These are phyloP conservation scores for Leccinum solheimii DNA, from an alignment of 1,284 basidiomycete species.

Conservation along the genomic window DNA sequence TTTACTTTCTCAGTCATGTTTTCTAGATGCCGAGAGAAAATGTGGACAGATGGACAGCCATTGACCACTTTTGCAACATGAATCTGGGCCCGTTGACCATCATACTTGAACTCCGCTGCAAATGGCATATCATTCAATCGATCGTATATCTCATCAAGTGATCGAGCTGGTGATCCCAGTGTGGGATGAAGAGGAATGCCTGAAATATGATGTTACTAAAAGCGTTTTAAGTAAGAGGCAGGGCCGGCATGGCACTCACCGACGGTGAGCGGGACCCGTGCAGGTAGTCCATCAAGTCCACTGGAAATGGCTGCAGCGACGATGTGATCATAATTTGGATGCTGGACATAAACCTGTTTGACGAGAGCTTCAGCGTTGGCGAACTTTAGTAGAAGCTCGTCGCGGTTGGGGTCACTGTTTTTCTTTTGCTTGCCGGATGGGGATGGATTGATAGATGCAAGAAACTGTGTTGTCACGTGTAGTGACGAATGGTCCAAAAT, in stretches of 20 bases:
- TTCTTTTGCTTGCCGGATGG: conserved; percentile 46
- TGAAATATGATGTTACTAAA: conserved; percentile 31
- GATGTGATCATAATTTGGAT: conserved; percentile 87
- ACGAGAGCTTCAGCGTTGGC: conserved; percentile 63
- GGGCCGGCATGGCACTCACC: conserved; percentile 51
- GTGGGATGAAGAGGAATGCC: conserved; percentile 72
- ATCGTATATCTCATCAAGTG: conserved; percentile 80
- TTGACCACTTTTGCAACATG: conserved; percentile 58
- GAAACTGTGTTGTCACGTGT: conserved; percentile 40
- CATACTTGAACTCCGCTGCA: conserved; percentile 82
- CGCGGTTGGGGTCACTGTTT: conserved; percentile 43
- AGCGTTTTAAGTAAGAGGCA: background rate
- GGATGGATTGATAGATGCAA: conserved; percentile 41
- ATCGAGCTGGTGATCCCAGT: conserved; percentile 83
- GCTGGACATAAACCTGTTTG: conserved; percentile 79
- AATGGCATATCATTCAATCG: conserved; percentile 70
- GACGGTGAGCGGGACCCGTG: conserved; percentile 73
- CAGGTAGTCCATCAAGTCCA: conserved; percentile 61
- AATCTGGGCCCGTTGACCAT: conserved; percentile 87
- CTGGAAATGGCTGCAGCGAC: conserved; percentile 61
- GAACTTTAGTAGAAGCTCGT: conserved; percentile 50
- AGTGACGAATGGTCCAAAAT: conserved; percentile 34
- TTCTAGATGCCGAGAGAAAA: conserved; percentile 90
- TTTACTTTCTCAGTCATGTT: conserved; percentile 85
- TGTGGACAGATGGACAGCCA: conserved; percentile 52